These are phyloP conservation scores for Fusarium papillatum DNA, from an alignment of 2,329 filamentous ascomycete species.

Conservation along the genomic window DNA sequence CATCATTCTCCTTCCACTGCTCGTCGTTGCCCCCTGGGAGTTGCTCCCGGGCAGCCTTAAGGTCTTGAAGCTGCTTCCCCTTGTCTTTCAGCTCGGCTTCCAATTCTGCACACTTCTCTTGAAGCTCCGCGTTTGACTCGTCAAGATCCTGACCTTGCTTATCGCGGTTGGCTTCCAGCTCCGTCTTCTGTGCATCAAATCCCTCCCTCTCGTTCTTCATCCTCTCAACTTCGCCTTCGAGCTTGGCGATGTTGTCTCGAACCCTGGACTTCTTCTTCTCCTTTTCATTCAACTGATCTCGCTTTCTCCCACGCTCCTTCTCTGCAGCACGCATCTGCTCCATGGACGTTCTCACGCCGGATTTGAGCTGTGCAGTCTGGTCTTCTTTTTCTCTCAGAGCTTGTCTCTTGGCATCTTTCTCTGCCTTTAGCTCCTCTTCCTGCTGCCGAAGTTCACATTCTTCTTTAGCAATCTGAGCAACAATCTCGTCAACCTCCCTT, in stretches of 20 bases:
- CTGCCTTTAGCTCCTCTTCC: slow-evolving; percentile 77
- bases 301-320: slow-evolving; percentile 83
- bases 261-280: slow-evolving; percentile 77
- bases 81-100: slow-evolving; percentile 80
- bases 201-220: slow-evolving; percentile 69
- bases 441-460: slow-evolving; percentile 78
- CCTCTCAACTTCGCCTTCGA: slow-evolving; percentile 73
- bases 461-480: slow-evolving; percentile 78
- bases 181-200: slow-evolving; percentile 67
- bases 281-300: slow-evolving; percentile 78
- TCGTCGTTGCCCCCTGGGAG: slow-evolving; percentile 73
- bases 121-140: slow-evolving; percentile 69
- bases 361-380: slow-evolving; percentile 85
- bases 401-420: slow-evolving; percentile 84
- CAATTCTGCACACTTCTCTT: slow-evolving; percentile 73
- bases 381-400: slow-evolving; percentile 92
- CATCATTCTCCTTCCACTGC: slow-evolving; percentile 65
- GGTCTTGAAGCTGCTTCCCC: slow-evolving; percentile 77
- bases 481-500: slow-evolving; percentile 85
- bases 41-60: slow-evolving; percentile 79
- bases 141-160: slow-evolving; percentile 65
- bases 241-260: slow-evolving; percentile 77
- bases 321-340: slow-evolving; percentile 86
- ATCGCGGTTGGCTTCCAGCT: slow-evolving; percentile 65
- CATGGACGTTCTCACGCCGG: slow-evolving; percentile 84